phyloP scores from a whole-genome alignment of 2,329 filamentous ascomycete genomes.

The Penicillium sclerotiorum region DNA sequence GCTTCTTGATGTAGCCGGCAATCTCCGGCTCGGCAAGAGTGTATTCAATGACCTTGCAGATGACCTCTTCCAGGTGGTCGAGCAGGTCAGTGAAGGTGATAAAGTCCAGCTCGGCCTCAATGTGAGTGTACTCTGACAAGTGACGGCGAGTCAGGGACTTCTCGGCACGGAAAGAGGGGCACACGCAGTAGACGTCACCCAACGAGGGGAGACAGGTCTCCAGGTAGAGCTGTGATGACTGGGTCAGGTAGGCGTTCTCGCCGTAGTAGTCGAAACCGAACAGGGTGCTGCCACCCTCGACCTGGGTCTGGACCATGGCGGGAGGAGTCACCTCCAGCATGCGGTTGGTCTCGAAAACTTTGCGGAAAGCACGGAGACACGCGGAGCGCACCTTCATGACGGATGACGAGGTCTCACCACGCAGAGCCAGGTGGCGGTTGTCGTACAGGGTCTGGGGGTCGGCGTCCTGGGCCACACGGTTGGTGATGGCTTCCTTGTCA shows the following conservation, averaged over 20 bases:
- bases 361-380: slow-evolving; percentile 78
- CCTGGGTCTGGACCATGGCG: slow-evolving; percentile 90
- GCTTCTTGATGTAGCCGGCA: slow-evolving; percentile 73
- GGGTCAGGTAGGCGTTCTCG: slow-evolving; percentile 88
- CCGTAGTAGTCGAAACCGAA: slow-evolving; percentile 90
- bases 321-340: slow-evolving; percentile 85
- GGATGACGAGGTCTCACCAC: slow-evolving; percentile 79
- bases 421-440: slow-evolving; percentile 80
- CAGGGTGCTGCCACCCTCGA: slow-evolving; percentile 88
- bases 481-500: slow-evolving; percentile 89
- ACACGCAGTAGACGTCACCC: slow-evolving; percentile 96
- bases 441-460: slow-evolving; percentile 76
- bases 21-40: slow-evolving; percentile 73
- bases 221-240: slow-evolving; percentile 95
- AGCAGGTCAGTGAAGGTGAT: slow-evolving; percentile 91
- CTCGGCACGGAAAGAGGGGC: slow-evolving; percentile 98
- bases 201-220: slow-evolving; percentile 90
- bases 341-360: slow-evolving; percentile 73
- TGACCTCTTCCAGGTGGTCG: slow-evolving; percentile 79
- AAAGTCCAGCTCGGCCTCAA: slow-evolving; percentile 95
- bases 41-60: slow-evolving; percentile 82
- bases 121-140: slow-evolving; percentile 92
- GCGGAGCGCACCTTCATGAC: slow-evolving; percentile 85
- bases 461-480: slow-evolving; percentile 69
- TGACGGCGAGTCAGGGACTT: slow-evolving; percentile 94